phyloP scores from a whole-genome alignment of 306 rosid genomes.

The Herpetospermum pedunculosum region DNA sequence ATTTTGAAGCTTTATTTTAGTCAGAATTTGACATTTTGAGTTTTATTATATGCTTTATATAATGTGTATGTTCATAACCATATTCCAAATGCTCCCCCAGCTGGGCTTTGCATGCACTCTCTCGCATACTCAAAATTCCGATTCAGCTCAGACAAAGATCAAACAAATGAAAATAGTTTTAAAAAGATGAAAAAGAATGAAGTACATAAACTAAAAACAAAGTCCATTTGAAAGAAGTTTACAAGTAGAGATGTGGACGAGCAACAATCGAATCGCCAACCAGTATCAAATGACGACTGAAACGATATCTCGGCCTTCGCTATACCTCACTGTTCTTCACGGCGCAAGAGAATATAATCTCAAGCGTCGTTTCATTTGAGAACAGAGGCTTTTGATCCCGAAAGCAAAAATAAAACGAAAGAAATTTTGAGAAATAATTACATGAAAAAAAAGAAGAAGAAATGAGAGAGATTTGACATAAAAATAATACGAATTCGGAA shows the following conservation, averaged over 20 bases:
- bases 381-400: not conserved
- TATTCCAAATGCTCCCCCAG: not conserved
- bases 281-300: conserved; percentile 38
- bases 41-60: not conserved
- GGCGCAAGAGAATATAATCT: not conserved
- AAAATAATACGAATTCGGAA: not conserved
- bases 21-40: not conserved
- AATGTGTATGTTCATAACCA: not conserved
- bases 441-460: not conserved
- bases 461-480: not conserved
- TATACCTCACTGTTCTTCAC: conserved; percentile 38
- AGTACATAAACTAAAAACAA: not conserved
- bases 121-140: not conserved
- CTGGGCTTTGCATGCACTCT: not conserved
- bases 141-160: not conserved
- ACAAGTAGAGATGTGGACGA: conserved; percentile 37
- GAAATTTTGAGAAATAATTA: not conserved
- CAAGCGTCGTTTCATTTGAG: not conserved
- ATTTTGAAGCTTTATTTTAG: not conserved
- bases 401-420: not conserved
- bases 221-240: not conserved
- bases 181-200: not conserved
- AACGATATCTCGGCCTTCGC: conserved; percentile 71
- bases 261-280: conserved; percentile 74
- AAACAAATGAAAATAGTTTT: not conserved